These are phyloP conservation scores for Osmanthus fragrans DNA, from an alignment of 257 asterid genomes.

Conservation along the genomic window DNA sequence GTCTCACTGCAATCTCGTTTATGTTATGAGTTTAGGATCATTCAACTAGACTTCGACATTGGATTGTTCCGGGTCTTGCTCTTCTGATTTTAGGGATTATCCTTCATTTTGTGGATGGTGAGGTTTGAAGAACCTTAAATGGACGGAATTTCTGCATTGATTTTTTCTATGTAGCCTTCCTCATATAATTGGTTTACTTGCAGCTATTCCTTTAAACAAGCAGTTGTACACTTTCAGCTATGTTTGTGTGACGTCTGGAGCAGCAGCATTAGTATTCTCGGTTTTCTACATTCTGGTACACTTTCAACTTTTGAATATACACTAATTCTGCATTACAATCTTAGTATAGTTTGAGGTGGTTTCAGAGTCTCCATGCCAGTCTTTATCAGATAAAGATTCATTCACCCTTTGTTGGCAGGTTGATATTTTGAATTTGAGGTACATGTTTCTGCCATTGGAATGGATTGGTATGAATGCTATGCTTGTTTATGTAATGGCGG, in stretches of 20 bases:
- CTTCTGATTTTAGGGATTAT: constrained; percentile 54
- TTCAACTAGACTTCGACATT: constrained; percentile 60
- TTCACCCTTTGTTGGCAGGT: constrained; percentile 37
- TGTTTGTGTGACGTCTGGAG: constrained; percentile 71
- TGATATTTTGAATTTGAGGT: constrained; percentile 53
- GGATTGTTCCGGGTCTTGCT: constrained; percentile 53
- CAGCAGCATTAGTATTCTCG: constrained; percentile 70
- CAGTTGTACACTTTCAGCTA: constrained; percentile 77
- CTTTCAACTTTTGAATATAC: neutral
- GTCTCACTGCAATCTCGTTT: neutral
- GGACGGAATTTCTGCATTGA: neutral
- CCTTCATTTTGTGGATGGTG: constrained; percentile 72
- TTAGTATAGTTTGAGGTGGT: neutral
- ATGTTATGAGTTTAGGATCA: constrained; percentile 43
- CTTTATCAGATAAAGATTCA: neutral
- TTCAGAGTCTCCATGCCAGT: neutral
- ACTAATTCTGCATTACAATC: neutral
- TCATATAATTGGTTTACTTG: constrained; percentile 20
- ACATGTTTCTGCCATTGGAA: constrained; percentile 53
- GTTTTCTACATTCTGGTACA: constrained; percentile 61
- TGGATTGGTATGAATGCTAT: constrained; percentile 89
- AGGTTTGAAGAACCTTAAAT: constrained; percentile 5
- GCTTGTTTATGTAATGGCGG: constrained; percentile 89
- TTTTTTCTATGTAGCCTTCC: neutral
- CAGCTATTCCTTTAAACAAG: constrained; percentile 79